These are phyloP conservation scores for Aegilops longissima DNA, from an alignment of 176 grass and related monocot genomes.

Conservation along the genomic window DNA sequence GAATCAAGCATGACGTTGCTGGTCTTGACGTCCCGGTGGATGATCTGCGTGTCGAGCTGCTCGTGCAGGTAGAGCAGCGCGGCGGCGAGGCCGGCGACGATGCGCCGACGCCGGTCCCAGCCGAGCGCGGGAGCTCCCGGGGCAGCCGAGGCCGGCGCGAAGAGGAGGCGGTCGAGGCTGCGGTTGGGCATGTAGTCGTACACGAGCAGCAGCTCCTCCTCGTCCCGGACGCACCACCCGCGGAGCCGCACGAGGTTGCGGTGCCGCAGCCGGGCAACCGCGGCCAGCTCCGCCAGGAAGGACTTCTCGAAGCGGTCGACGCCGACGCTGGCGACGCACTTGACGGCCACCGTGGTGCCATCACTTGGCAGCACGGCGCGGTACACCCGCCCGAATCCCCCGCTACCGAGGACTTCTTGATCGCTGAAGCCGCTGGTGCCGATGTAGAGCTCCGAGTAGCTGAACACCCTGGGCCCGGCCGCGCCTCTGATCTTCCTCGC, in stretches of 20 bases:
- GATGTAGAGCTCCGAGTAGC: conserved; percentile 90
- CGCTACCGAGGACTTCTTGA: conserved; percentile 68
- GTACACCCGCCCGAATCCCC: conserved; percentile 78
- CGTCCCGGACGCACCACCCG: conserved; percentile 70
- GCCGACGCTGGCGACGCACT: conserved; percentile 63
- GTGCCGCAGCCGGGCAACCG: conserved; percentile 79
- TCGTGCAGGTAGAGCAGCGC: conserved; percentile 89
- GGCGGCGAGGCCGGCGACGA: conserved; percentile 63
- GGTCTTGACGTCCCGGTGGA: conserved; percentile 90
- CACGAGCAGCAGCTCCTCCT: conserved; percentile 70
- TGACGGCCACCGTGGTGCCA: conserved; percentile 76
- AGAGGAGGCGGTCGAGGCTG: conserved; percentile 86
- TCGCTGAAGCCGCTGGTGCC: conserved; percentile 77
- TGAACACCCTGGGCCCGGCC: conserved; percentile 64
- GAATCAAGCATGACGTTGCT: conserved; percentile 98
- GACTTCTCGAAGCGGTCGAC: conserved; percentile 71
- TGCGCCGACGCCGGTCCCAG: conserved; percentile 59
- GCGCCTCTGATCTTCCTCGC: neutral
- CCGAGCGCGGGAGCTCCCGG: neutral
- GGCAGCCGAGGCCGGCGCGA: conserved; percentile 19
- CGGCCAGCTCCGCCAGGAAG: conserved; percentile 73
- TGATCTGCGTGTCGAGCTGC: conserved; percentile 92
- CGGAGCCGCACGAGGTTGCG: conserved; percentile 79
- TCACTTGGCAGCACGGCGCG: conserved; percentile 76
- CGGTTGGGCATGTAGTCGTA: conserved; percentile 98